phyloP scores from a whole-genome alignment of 179 eudicot species.

The Beta lomatogona region DNA sequence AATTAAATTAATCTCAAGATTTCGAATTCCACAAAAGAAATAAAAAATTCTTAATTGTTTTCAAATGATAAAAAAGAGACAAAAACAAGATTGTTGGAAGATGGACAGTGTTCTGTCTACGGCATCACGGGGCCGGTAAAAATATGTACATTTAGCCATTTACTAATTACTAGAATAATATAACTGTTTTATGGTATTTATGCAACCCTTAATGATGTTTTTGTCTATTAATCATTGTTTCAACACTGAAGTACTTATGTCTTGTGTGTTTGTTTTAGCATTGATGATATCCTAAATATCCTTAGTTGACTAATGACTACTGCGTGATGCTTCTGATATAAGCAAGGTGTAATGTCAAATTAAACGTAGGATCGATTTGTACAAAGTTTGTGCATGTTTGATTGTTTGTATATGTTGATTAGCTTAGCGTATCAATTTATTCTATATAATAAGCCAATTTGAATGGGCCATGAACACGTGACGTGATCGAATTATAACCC shows the following conservation, averaged over 20 bases:
- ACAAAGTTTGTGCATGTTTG: constrained; percentile 4
- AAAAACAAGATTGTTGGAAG: constrained; percentile 30
- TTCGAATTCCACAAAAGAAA: background rate
- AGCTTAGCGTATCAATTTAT: background rate
- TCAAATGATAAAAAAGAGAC: background rate
- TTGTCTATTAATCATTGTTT: background rate
- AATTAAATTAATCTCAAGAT: background rate
- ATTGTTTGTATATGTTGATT: background rate
- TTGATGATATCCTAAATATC: background rate
- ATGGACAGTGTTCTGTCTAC: constrained; percentile 31
- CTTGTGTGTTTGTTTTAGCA: background rate
- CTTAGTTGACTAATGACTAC: background rate
- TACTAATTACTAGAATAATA: background rate
- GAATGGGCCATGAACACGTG: constrained; percentile 4
- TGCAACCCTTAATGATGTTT: background rate
- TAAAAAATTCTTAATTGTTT: background rate
- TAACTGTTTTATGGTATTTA: background rate
- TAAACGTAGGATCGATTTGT: background rate
- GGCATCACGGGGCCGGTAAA: constrained; percentile 29
- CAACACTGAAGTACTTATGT: background rate
- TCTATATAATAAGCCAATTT: background rate
- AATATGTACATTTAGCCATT: background rate
- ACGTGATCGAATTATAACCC: background rate
- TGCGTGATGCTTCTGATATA: background rate
- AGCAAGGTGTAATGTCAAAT: background rate